Conservation (phyloP, 345 rosid genomes). For the Brassica carinata region DNA sequence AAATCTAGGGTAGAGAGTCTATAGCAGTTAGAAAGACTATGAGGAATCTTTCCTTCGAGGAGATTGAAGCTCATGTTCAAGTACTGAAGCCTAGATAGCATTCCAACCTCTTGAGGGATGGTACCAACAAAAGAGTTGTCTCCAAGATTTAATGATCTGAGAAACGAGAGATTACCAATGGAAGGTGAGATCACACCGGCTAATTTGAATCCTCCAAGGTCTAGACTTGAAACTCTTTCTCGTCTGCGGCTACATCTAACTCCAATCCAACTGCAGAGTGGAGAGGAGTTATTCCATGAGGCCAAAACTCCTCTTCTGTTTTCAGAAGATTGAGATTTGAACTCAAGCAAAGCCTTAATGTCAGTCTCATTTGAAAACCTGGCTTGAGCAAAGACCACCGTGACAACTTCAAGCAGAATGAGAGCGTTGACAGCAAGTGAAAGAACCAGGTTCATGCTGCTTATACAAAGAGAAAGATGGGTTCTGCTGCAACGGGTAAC, state of each 20-base stretch:
- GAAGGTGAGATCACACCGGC: constrained; percentile 36
- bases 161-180: constrained; percentile 45
- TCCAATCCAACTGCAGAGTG: constrained; percentile 37
- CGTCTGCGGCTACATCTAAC: constrained; percentile 27
- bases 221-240: constrained; percentile 33
- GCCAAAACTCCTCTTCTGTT: constrained; percentile 23
- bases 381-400: neutral
- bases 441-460: constrained; percentile 30
- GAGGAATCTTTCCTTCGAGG: constrained; percentile 29
- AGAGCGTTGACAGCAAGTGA: constrained; percentile 16
- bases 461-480: constrained; percentile 2
- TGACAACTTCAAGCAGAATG: neutral
- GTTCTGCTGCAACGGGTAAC: neutral
- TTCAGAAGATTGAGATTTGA: constrained; percentile 34
- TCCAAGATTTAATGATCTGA: constrained; percentile 31
- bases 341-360: constrained; percentile 26
- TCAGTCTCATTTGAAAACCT: constrained; percentile 37
- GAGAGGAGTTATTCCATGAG: constrained; percentile 28
- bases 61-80: constrained; percentile 34
- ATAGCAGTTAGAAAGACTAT: constrained; percentile 31
- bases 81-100: constrained; percentile 28
- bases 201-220: constrained; percentile 28
- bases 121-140: constrained; percentile 27
- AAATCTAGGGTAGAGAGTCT: constrained; percentile 22
- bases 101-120: constrained; percentile 34